phyloP scores from a whole-genome alignment of 2,329 filamentous ascomycete genomes.

The Coniochaeta ligniaria region DNA sequence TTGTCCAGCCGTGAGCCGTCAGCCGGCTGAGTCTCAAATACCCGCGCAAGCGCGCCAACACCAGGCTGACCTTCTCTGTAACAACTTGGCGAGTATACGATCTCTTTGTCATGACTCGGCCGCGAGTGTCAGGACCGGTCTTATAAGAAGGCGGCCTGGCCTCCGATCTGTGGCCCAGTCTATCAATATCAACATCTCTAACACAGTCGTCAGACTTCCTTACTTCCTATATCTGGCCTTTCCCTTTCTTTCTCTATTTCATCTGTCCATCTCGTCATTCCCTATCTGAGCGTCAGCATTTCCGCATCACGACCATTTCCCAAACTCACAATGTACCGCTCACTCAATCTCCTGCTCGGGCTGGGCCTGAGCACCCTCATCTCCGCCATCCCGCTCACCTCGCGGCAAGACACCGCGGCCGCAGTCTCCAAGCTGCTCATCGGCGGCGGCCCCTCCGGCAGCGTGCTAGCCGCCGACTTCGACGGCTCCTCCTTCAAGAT shows the following conservation, averaged over 20 bases:
- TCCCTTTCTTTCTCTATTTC: background rate
- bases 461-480: conserved; percentile 33
- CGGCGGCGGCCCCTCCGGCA: conserved; percentile 25
- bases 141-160: background rate
- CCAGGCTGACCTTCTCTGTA: background rate
- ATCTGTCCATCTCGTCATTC: background rate
- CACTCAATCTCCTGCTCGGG: conserved; percentile 1
- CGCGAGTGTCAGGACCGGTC: background rate
- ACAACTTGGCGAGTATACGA: background rate
- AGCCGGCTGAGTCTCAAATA: background rate
- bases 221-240: background rate
- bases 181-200: background rate
- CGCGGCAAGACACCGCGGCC: background rate
- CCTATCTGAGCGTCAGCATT: background rate
- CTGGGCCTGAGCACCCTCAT: conserved; percentile 1
- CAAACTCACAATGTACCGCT: background rate
- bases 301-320: background rate
- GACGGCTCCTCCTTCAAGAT: conserved; percentile 30
- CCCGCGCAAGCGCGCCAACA: background rate
- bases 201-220: background rate
- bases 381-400: background rate
- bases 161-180: background rate
- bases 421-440: conserved; percentile 27
- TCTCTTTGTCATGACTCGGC: background rate
- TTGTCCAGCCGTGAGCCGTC: background rate